Percentiles rank a stretch among this genome's conserved stretches.
phyloP scores from a whole-genome alignment of 2,329 filamentous ascomycete species.

The Akanthomyces lecanii region DNA sequence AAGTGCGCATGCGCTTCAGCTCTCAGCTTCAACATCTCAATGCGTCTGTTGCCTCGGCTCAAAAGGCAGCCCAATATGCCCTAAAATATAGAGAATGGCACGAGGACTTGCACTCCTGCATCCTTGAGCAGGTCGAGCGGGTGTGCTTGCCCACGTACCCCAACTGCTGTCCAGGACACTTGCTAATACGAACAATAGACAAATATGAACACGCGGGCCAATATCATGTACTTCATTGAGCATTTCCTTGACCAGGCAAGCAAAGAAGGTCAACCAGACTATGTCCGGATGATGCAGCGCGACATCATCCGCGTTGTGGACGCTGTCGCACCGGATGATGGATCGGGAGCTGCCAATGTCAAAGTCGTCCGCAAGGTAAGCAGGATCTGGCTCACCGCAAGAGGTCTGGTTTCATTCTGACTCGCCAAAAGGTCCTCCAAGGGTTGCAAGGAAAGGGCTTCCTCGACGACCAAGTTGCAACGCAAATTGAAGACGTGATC shows the following conservation, averaged over 20 bases:
- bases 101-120: slow-evolving; percentile 95
- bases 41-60: slow-evolving; percentile 80
- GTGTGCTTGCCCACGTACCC: slow-evolving; percentile 41
- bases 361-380: slow-evolving; percentile 81
- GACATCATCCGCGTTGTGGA: slow-evolving; percentile 91
- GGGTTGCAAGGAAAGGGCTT: slow-evolving; percentile 67
- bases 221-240: slow-evolving; percentile 99
- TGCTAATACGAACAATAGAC: slow-evolving; percentile 47
- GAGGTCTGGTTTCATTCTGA: neutral
- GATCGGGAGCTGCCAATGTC: slow-evolving; percentile 86
- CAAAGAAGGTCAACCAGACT: slow-evolving; percentile 71
- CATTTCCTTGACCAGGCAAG: slow-evolving; percentile 84
- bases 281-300: slow-evolving; percentile 89
- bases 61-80: slow-evolving; percentile 92
- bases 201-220: slow-evolving; percentile 94
- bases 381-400: slow-evolving; percentile 4
- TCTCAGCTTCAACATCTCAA: slow-evolving; percentile 84
- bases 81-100: slow-evolving; percentile 91
- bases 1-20: slow-evolving; percentile 97
- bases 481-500: slow-evolving; percentile 77
- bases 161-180: neutral
- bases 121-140: slow-evolving; percentile 88
- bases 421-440: slow-evolving; percentile 54
- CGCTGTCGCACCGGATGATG: slow-evolving; percentile 81
- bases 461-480: slow-evolving; percentile 68